A percentile compares a stretch with the other conserved stretches of the same genome.
Evolutionary conservation across 2,329 filamentous ascomycete species (phyloP).

Genomic region (Dactylella cylindrospora): DNA sequence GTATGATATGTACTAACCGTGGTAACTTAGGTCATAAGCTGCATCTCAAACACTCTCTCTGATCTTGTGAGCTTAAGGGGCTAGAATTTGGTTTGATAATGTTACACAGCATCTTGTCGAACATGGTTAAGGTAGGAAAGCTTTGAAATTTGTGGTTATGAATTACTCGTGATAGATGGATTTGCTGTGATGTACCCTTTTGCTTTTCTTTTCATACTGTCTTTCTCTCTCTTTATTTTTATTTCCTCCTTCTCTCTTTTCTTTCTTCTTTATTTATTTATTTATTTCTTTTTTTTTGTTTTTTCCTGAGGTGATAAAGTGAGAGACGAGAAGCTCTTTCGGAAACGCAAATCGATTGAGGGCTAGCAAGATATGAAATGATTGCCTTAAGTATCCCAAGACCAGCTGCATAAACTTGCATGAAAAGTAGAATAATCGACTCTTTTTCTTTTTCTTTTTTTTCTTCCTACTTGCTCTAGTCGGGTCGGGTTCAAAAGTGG

Average conservation of each 20-base stretch:
- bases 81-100: no score
- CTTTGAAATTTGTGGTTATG: no score
- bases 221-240: neutral
- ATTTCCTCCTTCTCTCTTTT: neutral
- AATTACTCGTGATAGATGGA: no score
- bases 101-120: no score
- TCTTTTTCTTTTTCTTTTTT: constrained; percentile 11
- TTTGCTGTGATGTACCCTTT: neutral
- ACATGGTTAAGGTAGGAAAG: no score
- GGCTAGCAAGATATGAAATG: neutral
- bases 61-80: no score
- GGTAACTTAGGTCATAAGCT: no score
- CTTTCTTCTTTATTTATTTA: neutral
- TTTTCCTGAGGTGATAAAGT: constrained; percentile 3
- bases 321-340: constrained; percentile 1
- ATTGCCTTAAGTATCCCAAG: constrained; percentile 4
- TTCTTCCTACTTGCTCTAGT: no score
- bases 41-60: no score
- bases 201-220: neutral
- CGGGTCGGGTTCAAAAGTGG: no score
- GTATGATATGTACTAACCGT: no score
- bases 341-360: neutral
- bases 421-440: constrained; percentile 40
- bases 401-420: constrained; percentile 31
- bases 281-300: no score